A percentile compares a stretch with the other conserved stretches of the same genome.
phyloP scores from a whole-genome alignment of 768 basidiomycete genomes.

The Leccinum boreale region DNA sequence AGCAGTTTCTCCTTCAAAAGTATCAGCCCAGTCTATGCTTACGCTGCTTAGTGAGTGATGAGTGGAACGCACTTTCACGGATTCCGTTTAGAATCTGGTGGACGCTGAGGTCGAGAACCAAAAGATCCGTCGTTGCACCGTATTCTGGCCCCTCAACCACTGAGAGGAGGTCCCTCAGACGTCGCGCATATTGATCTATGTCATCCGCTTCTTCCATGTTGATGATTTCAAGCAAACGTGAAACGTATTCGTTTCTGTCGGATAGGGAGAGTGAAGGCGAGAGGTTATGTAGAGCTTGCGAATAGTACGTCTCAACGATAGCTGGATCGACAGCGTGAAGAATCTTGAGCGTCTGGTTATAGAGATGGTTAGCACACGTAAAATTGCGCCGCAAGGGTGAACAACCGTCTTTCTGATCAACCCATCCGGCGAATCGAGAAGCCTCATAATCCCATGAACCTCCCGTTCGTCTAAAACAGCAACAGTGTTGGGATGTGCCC shows the following conservation, averaged over 20 bases:
- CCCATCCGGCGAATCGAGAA: slow-evolving; percentile 58
- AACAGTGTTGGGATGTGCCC: slow-evolving; percentile 46
- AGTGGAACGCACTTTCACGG: slow-evolving; percentile 42
- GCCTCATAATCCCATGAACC: slow-evolving; percentile 67
- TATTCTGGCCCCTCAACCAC: slow-evolving; percentile 34
- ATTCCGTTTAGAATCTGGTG: slow-evolving; percentile 52
- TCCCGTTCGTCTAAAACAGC: slow-evolving; percentile 67
- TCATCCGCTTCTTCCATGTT: slow-evolving; percentile 45
- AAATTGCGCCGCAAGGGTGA: background rate
- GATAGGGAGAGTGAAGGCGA: slow-evolving; percentile 31
- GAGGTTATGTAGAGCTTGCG: slow-evolving; percentile 39
- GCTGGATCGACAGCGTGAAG: slow-evolving; percentile 54
- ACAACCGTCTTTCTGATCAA: slow-evolving; percentile 58
- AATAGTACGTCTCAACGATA: slow-evolving; percentile 57
- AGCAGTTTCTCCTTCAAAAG: slow-evolving; percentile 33
- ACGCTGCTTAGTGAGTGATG: background rate
- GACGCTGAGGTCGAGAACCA: slow-evolving; percentile 54
- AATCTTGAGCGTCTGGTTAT: slow-evolving; percentile 54
- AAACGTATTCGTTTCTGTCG: slow-evolving; percentile 41
- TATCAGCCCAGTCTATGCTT: slow-evolving; percentile 10
- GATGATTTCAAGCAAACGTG: slow-evolving; percentile 54
- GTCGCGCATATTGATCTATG: slow-evolving; percentile 56
- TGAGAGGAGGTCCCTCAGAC: slow-evolving; percentile 42
- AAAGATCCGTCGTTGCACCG: slow-evolving; percentile 27
- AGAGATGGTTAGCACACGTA: slow-evolving; percentile 4